These are phyloP conservation scores for Epichloe baconii DNA, from an alignment of 2,329 filamentous ascomycete species.

Conservation along the genomic window DNA sequence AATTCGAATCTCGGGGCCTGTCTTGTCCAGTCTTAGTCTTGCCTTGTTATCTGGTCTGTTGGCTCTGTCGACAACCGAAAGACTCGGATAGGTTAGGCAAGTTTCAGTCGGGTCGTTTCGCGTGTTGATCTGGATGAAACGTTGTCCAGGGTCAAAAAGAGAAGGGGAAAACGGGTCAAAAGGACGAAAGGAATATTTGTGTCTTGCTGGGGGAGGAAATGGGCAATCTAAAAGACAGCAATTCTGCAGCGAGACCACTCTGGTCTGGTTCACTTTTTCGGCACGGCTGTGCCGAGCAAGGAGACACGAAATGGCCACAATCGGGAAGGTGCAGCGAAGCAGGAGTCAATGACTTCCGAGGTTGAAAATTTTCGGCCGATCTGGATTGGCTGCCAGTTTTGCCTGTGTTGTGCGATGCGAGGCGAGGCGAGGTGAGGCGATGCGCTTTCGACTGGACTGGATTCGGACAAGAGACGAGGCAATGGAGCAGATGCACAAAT, in stretches of 20 bases:
- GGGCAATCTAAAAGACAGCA: constrained; percentile 5
- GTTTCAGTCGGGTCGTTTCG: not conserved
- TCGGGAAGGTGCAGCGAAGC: constrained; percentile 6
- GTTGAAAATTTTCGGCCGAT: not conserved
- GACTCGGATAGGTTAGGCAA: not conserved
- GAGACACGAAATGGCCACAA: constrained; percentile 4
- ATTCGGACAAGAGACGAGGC: not conserved
- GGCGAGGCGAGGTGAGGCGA: not conserved
- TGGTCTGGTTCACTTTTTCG: constrained; percentile 4
- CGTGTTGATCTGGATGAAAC: not conserved
- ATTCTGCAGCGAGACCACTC: constrained; percentile 4
- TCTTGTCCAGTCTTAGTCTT: not conserved
- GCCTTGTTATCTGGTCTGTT: not conserved
- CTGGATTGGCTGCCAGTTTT: constrained; percentile 1
- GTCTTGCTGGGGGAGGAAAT: not conserved
- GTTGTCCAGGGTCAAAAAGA: not conserved
- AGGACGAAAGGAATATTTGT: not conserved
- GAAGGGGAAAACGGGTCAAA: too few species aligned
- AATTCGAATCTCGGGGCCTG: not conserved
- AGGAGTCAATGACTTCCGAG: not conserved
- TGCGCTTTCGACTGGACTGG: not conserved
- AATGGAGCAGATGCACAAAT: not conserved
- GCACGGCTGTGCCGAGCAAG: constrained; percentile 6
- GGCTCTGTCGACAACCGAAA: not conserved
- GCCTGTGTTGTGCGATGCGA: not conserved